Conservation (phyloP, 805 yeast species). For the Candida pseudoglaebosa region DNA sequence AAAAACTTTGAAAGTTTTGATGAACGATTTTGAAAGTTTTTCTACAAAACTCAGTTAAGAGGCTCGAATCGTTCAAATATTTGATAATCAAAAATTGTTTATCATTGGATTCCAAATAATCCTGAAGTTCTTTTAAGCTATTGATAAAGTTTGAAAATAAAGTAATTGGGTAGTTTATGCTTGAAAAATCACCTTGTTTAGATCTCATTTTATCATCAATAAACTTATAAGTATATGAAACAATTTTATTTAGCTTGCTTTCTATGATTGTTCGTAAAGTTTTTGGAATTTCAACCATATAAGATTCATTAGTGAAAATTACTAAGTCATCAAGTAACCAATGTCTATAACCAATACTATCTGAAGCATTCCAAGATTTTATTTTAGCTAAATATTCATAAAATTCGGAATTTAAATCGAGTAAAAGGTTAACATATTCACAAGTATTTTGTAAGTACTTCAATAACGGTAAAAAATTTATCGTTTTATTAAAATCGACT, state of each 20-base stretch:
- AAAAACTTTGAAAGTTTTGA: constrained; percentile 8
- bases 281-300: constrained; percentile 3
- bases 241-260: constrained; percentile 5
- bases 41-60: constrained; percentile 7
- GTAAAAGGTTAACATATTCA: constrained; percentile 14
- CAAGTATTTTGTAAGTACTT: constrained; percentile 34
- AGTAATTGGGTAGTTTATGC: constrained; percentile 9
- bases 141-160: constrained; percentile 24
- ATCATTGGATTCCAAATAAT: constrained; percentile 12
- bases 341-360: constrained; percentile 26
- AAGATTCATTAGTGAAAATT: constrained; percentile 10
- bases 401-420: not conserved
- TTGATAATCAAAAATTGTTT: constrained; percentile 12
- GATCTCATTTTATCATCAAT: constrained; percentile 4
- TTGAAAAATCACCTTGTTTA: not conserved
- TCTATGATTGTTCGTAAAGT: not conserved
- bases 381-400: constrained; percentile 8
- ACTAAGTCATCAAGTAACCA: constrained; percentile 26
- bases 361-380: constrained; percentile 23
- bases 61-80: constrained; percentile 7
- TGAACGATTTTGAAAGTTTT: constrained; percentile 8
- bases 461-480: constrained; percentile 26
- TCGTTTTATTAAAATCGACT: constrained; percentile 3
- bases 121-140: constrained; percentile 21
- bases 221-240: constrained; percentile 6